Percentiles rank a stretch among this genome's conserved stretches.
phyloP scores from a whole-genome alignment of 2,329 filamentous ascomycete species.

The Acarospora socialis region DNA sequence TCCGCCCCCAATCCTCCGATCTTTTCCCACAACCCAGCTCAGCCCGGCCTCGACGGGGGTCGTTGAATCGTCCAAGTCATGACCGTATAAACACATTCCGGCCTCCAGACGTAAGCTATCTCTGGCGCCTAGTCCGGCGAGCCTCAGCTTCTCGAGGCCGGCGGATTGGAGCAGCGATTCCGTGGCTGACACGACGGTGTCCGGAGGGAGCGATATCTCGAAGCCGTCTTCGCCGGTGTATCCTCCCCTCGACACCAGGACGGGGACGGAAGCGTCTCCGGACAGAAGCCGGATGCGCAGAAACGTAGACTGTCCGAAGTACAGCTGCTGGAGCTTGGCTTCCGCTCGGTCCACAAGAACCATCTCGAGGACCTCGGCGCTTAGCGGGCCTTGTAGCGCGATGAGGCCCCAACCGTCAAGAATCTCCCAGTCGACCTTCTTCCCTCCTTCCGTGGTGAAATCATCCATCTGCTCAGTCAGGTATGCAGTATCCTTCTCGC shows the following conservation, averaged over 20 bases:
- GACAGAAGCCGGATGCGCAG: constrained; percentile 50
- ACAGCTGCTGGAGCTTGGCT: constrained; percentile 46
- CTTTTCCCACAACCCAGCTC: constrained; percentile 73
- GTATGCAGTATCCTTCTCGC: constrained; percentile 75
- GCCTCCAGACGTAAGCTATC: constrained; percentile 90
- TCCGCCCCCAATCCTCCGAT: constrained; percentile 51
- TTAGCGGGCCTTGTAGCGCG: constrained; percentile 76
- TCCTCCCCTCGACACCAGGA: constrained; percentile 74
- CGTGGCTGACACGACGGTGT: constrained; percentile 46
- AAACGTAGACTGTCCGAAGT: constrained; percentile 65
- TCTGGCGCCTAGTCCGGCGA: constrained; percentile 79
- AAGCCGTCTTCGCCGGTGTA: constrained; percentile 99
- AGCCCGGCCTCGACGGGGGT: constrained; percentile 54
- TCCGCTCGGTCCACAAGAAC: constrained; percentile 40
- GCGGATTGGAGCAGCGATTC: constrained; percentile 52
- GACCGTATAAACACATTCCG: constrained; percentile 99
- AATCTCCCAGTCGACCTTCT: constrained; percentile 52
- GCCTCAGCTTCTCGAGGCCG: constrained; percentile 48
- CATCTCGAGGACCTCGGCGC: constrained; percentile 52
- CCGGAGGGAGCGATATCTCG: constrained; percentile 72
- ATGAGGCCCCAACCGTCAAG: constrained; percentile 63
- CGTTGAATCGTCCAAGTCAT: constrained; percentile 73
- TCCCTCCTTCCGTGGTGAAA: constrained; percentile 31
- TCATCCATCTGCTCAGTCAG: constrained; percentile 52
- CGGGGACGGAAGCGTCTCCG: constrained; percentile 33